Evolutionary conservation across 177 flowering plant species (phyloP), one percentile per base, ranked within the genome.

Genomic region (Telopea speciosissima): DNA sequence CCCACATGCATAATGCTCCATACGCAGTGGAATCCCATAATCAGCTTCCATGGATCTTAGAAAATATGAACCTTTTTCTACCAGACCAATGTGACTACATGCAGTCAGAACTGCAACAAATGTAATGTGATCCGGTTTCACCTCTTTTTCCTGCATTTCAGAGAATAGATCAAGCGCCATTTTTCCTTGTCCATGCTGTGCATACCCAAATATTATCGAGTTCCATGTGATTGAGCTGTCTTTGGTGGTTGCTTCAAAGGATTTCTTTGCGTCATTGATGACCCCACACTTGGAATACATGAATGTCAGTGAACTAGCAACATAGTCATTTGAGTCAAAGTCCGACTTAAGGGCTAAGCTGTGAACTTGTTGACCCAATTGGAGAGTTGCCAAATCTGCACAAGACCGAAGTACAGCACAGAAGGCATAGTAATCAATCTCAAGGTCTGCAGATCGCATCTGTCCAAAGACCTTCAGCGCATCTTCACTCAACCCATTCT

Each of bases 1-100:
- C 17, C 79, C 89, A 82, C 98, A 93, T 23, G 97, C 93, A 79
- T 87, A 91, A 79, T 91, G 92, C 82, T 91, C 98, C 91, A 91
- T 87, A 31, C 87, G 79, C 24, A 84, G 91, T 36, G 82, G 74
- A 73, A 93, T 83, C 3, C 90, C 89, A 79, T 82, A 83, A 11
- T 79, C 80, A 61, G 82, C 25, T 79, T 86, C 92, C 96, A 93
- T 91, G 17, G 79, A 77, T 26, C 72, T 75, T 8, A 93, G 72
- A 61, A 88, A 69, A 9, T 76, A 21, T 26, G 68, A 45, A 31
- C 96, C 96, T 79, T 86, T 78, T 73, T 87, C 88, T 2, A 89
- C 84, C 70, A 89, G 71, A 21, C 97, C 97, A 33, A 81, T 78
- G 76, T 92, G 97, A 75, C 96, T 90, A 72, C 96, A 92, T 21